phyloP scores from a whole-genome alignment of 176 grass and related monocot species.

The Stipa capillata region DNA sequence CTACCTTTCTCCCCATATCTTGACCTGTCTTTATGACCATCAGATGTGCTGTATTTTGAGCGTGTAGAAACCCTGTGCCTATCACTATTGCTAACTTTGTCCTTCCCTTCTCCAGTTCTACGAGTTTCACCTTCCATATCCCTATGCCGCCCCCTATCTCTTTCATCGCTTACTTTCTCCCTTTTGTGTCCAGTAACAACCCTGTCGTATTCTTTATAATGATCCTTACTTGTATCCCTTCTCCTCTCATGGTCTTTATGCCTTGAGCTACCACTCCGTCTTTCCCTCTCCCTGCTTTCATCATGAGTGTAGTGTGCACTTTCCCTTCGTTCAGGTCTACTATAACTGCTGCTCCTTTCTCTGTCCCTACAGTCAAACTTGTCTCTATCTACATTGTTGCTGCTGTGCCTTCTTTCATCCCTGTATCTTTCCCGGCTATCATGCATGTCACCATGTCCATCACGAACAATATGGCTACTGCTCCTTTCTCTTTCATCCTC shows the following conservation, averaged over 20 bases:
- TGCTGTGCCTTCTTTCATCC: slow-evolving; percentile 22
- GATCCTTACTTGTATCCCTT: slow-evolving; percentile 38
- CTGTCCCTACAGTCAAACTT: slow-evolving; percentile 32
- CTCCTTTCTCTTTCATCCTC: slow-evolving; percentile 45
- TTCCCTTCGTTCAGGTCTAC: slow-evolving; percentile 42
- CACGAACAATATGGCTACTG: background rate
- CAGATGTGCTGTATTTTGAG: slow-evolving; percentile 30
- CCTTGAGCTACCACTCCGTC: slow-evolving; percentile 41
- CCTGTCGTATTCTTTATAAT: slow-evolving; percentile 37
- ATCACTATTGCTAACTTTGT: slow-evolving; percentile 37
- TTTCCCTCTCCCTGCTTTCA: slow-evolving; percentile 52
- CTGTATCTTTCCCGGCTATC: slow-evolving; percentile 33
- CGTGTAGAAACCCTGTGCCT: slow-evolving; percentile 33
- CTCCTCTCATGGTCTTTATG: slow-evolving; percentile 36
- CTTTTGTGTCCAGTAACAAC: slow-evolving; percentile 23
- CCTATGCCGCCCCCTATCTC: slow-evolving; percentile 32
- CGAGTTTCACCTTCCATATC: slow-evolving; percentile 30
- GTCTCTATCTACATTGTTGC: slow-evolving; percentile 19
- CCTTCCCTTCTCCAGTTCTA: slow-evolving; percentile 27
- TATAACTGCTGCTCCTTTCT: slow-evolving; percentile 57
- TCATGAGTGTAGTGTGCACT: slow-evolving; percentile 6
- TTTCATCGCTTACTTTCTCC: slow-evolving; percentile 36
- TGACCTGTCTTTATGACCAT: slow-evolving; percentile 39
- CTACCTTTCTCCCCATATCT: slow-evolving; percentile 37
- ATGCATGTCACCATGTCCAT: slow-evolving; percentile 32